Conservation (phyloP, 2,329 filamentous ascomycete genomes). For the Verticillium nubilum region DNA sequence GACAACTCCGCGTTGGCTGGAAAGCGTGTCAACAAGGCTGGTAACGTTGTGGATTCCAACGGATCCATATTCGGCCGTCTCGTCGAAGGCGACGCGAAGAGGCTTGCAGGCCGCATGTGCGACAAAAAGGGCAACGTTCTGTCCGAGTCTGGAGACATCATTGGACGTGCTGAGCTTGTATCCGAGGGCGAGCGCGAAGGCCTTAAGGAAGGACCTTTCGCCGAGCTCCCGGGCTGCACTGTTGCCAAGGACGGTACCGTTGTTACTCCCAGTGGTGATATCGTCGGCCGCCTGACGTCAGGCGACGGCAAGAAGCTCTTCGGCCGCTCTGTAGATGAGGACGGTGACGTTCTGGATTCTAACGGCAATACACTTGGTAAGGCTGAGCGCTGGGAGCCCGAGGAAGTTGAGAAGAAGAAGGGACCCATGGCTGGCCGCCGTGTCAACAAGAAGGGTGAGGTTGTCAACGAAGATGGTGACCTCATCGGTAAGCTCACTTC, state of each 20-base stretch:
- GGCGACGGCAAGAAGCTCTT: conserved; percentile 69
- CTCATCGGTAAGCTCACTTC: conserved; percentile 62
- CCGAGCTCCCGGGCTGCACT: conserved; percentile 58
- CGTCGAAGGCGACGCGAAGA: conserved; percentile 59
- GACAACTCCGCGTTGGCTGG: conserved; percentile 61
- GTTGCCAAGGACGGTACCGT: conserved; percentile 66
- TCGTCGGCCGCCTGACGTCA: conserved; percentile 65
- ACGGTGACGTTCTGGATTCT: conserved; percentile 76
- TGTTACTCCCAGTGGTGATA: conserved; percentile 59
- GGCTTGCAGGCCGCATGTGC: conserved; percentile 62
- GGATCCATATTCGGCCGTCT: conserved; percentile 59
- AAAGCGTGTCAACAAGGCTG: conserved; percentile 67
- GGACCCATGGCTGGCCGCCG: conserved; percentile 47
- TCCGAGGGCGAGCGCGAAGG: conserved; percentile 60
- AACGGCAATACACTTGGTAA: conserved; percentile 58
- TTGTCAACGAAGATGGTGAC: conserved; percentile 53
- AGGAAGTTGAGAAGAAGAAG: conserved; percentile 40
- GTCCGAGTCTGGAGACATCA: conserved; percentile 66
- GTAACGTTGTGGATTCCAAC: conserved; percentile 51
- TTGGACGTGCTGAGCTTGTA: conserved; percentile 64
- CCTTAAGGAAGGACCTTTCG: conserved; percentile 62
- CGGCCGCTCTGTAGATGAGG: conserved; percentile 71
- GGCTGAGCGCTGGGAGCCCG: conserved; percentile 51
- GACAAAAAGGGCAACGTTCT: conserved; percentile 67
- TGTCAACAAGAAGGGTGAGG: conserved; percentile 55